Base-by-base conservation (phyloP, 1,284 basidiomycete genomes). In the Amylostereum chailletii region DNA sequence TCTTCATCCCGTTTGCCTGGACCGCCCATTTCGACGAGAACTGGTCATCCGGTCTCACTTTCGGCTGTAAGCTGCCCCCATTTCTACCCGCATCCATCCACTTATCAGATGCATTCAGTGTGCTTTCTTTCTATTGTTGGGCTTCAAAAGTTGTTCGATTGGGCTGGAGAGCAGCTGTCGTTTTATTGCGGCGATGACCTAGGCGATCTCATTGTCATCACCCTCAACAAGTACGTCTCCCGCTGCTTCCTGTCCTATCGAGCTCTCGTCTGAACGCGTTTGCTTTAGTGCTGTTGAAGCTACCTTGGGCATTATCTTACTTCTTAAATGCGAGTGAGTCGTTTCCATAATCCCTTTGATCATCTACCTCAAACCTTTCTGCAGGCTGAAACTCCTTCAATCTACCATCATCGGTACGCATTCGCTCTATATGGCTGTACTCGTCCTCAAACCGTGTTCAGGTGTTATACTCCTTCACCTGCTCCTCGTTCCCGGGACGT, bases 1-100 rank as follows among this genome's bases (percentile, higher is more conserved):
- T 85, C 1, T 71, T 80, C 56, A 70, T 85, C 6, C 83, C 83
- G 0, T 53, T 85, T 34, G 77, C 82, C 5, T 87, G 83, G 83
- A 70, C 66, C 1, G 69, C 75, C 0, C 78, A 83, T 57, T 83
- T 37, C 36, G 36, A 47, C 8, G 58, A 56, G 49, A 45, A 48
- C 46, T 63, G 53, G 60, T 19, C 19, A n/a, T 8, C 8, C 36
- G 36, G 8, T 37, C 8, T 37, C n/a, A n/a, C n/a, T 37, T 37
- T 37, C 36, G 36, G 36, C n/a, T n/a, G 36, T 37, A n/a, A 37
- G 36, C n/a, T 8, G 8, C 36, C 8, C 36, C 19, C 19, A 19
- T 19, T 19, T 19, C 19, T 19, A 19, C 19, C 19, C 19, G 36
- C 8, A n/a, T 37, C 36, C n/a, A 37, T 37, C 8, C 36, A 37